These are phyloP conservation scores for Suillus ampliporus DNA, from an alignment of 768 basidiomycete genomes.

Conservation along the genomic window DNA sequence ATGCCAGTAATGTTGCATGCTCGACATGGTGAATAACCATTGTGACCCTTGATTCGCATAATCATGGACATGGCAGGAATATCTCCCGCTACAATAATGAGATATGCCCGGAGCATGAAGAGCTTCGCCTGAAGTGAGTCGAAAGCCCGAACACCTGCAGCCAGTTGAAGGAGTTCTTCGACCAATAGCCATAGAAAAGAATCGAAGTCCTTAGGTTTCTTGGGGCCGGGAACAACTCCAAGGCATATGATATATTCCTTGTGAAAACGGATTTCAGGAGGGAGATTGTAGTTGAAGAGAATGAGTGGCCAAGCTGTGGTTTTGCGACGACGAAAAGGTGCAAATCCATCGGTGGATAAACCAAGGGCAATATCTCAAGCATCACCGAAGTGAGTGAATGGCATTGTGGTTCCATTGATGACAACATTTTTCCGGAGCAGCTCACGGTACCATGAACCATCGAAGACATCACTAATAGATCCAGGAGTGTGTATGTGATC, in stretches of 20 bases:
- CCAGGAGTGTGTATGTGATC: slow-evolving; percentile 25
- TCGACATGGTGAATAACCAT: slow-evolving; percentile 38
- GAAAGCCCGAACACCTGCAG: slow-evolving; percentile 15
- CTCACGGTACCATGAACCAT: slow-evolving; percentile 35
- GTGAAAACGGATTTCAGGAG: slow-evolving; percentile 41
- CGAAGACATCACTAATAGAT: slow-evolving; percentile 41
- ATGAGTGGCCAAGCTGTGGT: slow-evolving; percentile 50
- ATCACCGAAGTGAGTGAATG: slow-evolving; percentile 42
- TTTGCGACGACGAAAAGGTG: slow-evolving; percentile 40
- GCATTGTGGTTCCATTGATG: slow-evolving; percentile 29
- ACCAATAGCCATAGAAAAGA: slow-evolving; percentile 38
- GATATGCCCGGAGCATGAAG: slow-evolving; percentile 25
- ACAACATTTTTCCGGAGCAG: slow-evolving; percentile 32
- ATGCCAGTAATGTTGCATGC: slow-evolving; percentile 37
- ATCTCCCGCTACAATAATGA: slow-evolving; percentile 37
- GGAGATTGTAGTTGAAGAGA: slow-evolving; percentile 47
- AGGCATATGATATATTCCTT: slow-evolving; percentile 34
- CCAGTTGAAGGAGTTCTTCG: slow-evolving; percentile 20
- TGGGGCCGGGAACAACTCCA: slow-evolving; percentile 38
- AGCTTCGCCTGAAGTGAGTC: slow-evolving; percentile 8
- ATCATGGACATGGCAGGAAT: slow-evolving; percentile 38
- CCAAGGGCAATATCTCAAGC: slow-evolving; percentile 48
- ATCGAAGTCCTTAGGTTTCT: slow-evolving; percentile 38
- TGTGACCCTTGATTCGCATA: slow-evolving; percentile 43
- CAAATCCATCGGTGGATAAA: slow-evolving; percentile 49